A percentile compares a stretch with the other conserved stretches of the same genome.
phyloP scores from a whole-genome alignment of 1,284 basidiomycete genomes.

The Apiotrichum siamense region DNA sequence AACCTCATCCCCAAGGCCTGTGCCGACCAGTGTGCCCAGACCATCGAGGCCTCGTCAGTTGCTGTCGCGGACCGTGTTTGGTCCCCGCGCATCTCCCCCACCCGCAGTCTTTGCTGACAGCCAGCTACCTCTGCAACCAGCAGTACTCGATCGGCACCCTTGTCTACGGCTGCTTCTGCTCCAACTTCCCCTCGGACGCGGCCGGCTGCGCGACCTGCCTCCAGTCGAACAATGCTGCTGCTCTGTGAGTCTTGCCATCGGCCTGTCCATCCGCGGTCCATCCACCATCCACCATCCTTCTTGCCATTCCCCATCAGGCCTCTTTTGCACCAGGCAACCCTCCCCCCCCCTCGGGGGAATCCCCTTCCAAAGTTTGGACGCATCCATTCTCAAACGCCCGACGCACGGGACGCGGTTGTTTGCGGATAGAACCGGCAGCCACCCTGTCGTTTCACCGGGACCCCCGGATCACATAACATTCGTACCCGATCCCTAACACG shows the following conservation, averaged over 20 bases:
- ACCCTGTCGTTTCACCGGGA: too few species aligned
- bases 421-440: too few species aligned
- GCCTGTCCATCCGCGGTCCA: background rate
- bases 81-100: too few species aligned
- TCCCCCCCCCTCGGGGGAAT: too few species aligned
- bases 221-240: slow-evolving; percentile 35
- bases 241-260: slow-evolving; percentile 17
- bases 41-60: slow-evolving; percentile 29
- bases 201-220: slow-evolving; percentile 37
- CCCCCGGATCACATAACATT: background rate
- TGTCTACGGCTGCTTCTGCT: slow-evolving; percentile 45
- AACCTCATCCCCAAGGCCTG: slow-evolving; percentile 38
- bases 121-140: slow-evolving; percentile 18
- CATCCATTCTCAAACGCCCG: too few species aligned
- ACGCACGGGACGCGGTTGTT: too few species aligned
- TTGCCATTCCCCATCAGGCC: too few species aligned
- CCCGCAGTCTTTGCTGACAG: background rate
- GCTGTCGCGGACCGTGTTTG: background rate
- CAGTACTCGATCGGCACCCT: slow-evolving; percentile 20
- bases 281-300: background rate
- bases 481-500: background rate
- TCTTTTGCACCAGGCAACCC: too few species aligned
- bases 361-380: too few species aligned
- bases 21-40: slow-evolving; percentile 27
- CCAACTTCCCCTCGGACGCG: slow-evolving; percentile 36